Conservation (phyloP, 352 stramenopile species). For the Phytophthora agathidicida region DNA sequence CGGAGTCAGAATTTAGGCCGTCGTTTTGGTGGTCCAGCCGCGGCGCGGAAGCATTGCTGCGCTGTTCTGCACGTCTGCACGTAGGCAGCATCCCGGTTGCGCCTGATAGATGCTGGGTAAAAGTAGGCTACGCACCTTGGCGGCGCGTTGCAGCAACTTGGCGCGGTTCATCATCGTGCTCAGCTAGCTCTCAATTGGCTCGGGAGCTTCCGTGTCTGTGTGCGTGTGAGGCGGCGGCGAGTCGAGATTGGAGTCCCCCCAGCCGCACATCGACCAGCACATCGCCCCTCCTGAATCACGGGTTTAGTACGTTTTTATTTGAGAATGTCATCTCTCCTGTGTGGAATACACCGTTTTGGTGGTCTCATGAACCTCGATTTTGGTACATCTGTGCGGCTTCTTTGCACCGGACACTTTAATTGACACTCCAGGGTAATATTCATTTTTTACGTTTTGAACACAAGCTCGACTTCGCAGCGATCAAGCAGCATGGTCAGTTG, state of each 20-base stretch:
- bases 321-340: conserved; percentile 9
- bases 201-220: conserved; percentile 47
- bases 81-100: not conserved
- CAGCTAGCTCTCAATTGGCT: conserved; percentile 51
- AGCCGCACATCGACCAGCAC: conserved; percentile 30
- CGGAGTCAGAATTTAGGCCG: conserved; percentile 10
- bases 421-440: not conserved
- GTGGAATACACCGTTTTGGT: conserved; percentile 26
- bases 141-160: conserved; percentile 73
- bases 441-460: conserved; percentile 8
- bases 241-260: conserved; percentile 25
- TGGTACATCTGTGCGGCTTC: conserved; percentile 11
- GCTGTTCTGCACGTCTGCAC: not conserved
- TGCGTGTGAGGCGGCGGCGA: conserved; percentile 42
- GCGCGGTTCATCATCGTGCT: conserved; percentile 76
- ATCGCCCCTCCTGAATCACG: conserved; percentile 20
- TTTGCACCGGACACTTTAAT: conserved; percentile 5
- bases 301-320: not conserved
- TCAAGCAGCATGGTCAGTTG: conserved; percentile 30
- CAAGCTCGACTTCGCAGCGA: not conserved
- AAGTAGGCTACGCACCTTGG: conserved; percentile 57
- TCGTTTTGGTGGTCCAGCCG: conserved; percentile 75
- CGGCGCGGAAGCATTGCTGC: not conserved
- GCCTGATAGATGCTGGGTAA: too few relatives aligned
- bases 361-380: conserved; percentile 6